Evolutionary conservation across 331 rosid genomes (phyloP).

Genomic region (Dryas integrifolia): DNA sequence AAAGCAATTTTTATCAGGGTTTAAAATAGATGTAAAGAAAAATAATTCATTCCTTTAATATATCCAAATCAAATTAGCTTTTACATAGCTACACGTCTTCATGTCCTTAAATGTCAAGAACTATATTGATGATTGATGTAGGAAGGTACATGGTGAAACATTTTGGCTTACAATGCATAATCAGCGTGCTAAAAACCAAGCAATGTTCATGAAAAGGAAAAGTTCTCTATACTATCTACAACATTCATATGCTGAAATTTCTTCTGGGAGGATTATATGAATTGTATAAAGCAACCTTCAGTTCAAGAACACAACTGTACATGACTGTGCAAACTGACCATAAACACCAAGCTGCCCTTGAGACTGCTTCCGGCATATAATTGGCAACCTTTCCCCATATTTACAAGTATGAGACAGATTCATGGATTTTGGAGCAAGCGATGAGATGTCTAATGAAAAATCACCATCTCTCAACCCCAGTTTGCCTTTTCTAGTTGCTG

Average conservation of each 20-base stretch:
- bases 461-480: slow-evolving; percentile 44
- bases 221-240: slow-evolving; percentile 19
- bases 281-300: slow-evolving; percentile 23
- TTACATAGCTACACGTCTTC: not conserved
- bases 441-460: slow-evolving; percentile 35
- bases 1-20: too few relatives aligned
- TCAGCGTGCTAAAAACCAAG: slow-evolving; percentile 4
- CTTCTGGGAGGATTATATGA: not conserved
- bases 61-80: too few relatives aligned
- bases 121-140: not conserved
- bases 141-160: not conserved
- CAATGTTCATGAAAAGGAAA: slow-evolving; percentile 11
- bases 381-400: slow-evolving; percentile 48
- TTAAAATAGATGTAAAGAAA: too few relatives aligned
- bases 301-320: slow-evolving; percentile 51
- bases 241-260: slow-evolving; percentile 9
- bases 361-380: slow-evolving; percentile 47
- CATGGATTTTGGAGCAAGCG: slow-evolving; percentile 38
- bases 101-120: not conserved
- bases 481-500: slow-evolving; percentile 42
- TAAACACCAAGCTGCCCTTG: slow-evolving; percentile 49
- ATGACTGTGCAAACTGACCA: slow-evolving; percentile 51
- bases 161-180: not conserved
- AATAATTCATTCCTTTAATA: too few relatives aligned
- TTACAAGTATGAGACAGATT: slow-evolving; percentile 41